A percentile compares a stretch with the other conserved stretches of the same genome.
phyloP scores from a whole-genome alignment of 305 asterid genomes.

The Striga hermonthica region DNA sequence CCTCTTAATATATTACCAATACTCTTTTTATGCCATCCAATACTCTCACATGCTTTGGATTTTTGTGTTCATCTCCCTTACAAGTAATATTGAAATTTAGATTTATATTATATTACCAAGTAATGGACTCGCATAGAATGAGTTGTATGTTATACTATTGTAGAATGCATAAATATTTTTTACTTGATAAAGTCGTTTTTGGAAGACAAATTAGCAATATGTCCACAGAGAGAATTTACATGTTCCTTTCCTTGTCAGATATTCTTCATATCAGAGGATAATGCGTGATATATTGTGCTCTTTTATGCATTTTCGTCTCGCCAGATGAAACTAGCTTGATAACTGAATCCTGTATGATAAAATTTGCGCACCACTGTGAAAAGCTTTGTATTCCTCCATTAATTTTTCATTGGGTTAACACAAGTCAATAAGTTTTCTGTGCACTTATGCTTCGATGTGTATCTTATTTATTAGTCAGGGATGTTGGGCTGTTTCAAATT shows the following conservation, averaged over 20 bases:
- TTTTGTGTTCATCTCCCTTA: no score
- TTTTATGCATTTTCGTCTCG: neutral
- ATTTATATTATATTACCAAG: neutral
- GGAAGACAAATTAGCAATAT: neutral
- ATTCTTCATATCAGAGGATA: neutral
- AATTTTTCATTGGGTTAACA: neutral
- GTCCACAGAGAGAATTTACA: no score
- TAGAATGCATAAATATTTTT: no score
- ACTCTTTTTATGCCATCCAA: no score
- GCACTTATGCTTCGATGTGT: neutral
- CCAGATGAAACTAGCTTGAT: neutral
- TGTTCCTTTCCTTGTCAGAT: neutral
- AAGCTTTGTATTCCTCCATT: neutral
- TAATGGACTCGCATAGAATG: neutral
- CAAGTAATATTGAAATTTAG: no score
- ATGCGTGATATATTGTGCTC: neutral
- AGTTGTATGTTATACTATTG: no score
- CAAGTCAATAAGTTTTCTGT: slow-evolving; percentile 1
- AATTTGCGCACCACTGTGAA: neutral
- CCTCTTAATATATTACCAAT: no score
- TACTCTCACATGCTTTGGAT: no score
- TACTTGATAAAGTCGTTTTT: neutral
- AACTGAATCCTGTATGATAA: no score
- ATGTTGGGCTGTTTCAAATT: no score
- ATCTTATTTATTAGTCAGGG: slow-evolving; percentile 7